Base-by-base conservation (phyloP, 352 stramenopile genomes). In the Thalassiosira hispida region DNA sequence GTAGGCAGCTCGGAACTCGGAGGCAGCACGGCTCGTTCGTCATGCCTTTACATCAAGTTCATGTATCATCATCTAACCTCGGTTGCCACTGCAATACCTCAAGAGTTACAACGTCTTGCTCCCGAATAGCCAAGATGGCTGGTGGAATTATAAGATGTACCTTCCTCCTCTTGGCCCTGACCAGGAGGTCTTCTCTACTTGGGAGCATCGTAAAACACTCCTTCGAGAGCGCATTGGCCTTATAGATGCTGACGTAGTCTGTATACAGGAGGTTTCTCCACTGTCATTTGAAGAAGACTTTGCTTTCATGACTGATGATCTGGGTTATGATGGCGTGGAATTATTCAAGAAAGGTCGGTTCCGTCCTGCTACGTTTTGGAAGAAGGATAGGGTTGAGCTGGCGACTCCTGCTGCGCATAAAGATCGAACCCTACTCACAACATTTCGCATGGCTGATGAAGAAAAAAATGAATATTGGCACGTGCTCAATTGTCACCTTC, bases 61-160 rank as follows among this genome's bases (percentile, higher is more conserved):
- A 38, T 62, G 27, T 6, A 22, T 62, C 4, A 47, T 72, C 16
- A 72, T 29, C 22, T 72, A 72, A 46, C 2, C 1, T 16, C 16
- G 6, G 9, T 14, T 8, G 33, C 9, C 40, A 25, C 27, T 25
- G 23, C 27, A 31, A 40, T 29, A 22, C 42, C 20, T 11, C 6
- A 4, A 55, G 42, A 67, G 51, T 56, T 92, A 89, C 51, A 94
- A 95, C 64, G 79, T 95, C 1, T 69, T 95, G 11, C 79, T 95
- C 23, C 91, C 91, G 0, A 95, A 95, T 49, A 88, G 76, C 22
- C 59, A 84, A 23, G 91, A 95, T 77, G 91, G 89, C 49, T 95
- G 91, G 91, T 94, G 91, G 91, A 93, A 83, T 18, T 95, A 93
- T 60, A 95, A 95, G 80, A 93, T 92, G 86, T 93, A 92, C 67